Evolutionary conservation across 208 protist genomes (phyloP).

Genomic region (Leishmania aethiopica): DNA sequence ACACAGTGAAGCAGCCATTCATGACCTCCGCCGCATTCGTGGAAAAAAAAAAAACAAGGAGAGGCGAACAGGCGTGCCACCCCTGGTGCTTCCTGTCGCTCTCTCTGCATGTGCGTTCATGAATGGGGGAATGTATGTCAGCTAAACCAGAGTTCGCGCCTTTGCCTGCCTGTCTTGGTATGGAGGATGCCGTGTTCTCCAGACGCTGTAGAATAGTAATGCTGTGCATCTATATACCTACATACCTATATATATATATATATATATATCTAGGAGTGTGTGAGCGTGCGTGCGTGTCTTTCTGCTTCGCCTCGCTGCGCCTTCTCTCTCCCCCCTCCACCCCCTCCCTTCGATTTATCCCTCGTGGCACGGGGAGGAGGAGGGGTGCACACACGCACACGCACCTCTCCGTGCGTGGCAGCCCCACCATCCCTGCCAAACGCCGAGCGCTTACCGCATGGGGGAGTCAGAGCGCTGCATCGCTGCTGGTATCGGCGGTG

Average conservation of each 20-base stretch:
- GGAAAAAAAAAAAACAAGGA: not conserved
- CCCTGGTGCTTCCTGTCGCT: not conserved
- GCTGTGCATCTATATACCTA: not conserved
- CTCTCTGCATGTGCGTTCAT: not conserved
- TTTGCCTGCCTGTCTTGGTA: slow-evolving; percentile 10
- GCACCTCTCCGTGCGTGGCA: not conserved
- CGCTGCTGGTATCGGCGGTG: not conserved
- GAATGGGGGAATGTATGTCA: not conserved
- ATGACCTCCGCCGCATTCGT: not conserved
- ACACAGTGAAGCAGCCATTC: not conserved
- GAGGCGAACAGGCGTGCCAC: not conserved
- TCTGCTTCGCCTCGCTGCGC: not conserved
- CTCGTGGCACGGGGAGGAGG: not conserved
- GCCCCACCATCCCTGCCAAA: not conserved
- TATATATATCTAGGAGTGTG: not conserved
- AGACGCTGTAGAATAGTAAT: not conserved
- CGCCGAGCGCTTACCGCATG: not conserved
- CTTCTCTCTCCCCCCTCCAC: not conserved
- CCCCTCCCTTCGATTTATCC: not conserved
- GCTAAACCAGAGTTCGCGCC: slow-evolving; percentile 2
- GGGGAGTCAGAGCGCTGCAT: not conserved
- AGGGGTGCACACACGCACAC: too few relatives aligned
- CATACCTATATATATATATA: not conserved
- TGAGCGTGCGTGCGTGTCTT: too few relatives aligned
- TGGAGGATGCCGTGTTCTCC: not conserved